A percentile compares a stretch with the other conserved stretches of the same genome.
Evolutionary conservation across 148 eudicot genomes (phyloP).

Genomic region (Rheum nobile): DNA sequence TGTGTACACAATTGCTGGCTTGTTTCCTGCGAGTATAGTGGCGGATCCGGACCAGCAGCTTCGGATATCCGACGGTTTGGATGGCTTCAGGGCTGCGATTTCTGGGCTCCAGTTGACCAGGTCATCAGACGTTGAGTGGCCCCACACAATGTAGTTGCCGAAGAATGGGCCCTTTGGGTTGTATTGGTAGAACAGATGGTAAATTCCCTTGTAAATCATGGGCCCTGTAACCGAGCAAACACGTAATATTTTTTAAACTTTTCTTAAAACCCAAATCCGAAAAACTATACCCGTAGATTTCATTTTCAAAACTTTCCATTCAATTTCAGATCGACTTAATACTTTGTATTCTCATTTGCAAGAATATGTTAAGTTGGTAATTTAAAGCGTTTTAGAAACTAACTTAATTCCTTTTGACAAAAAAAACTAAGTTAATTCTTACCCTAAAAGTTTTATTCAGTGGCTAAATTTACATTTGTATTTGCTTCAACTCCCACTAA

Average conservation of each 20-base stretch:
- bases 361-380: too few species aligned
- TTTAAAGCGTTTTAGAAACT: too few species aligned
- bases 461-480: too few species aligned
- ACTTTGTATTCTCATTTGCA: too few species aligned
- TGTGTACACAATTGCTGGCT: slow-evolving; percentile 38
- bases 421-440: too few species aligned
- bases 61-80: slow-evolving; percentile 25
- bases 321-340: too few species aligned
- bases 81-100: slow-evolving; percentile 26
- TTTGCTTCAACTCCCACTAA: too few species aligned
- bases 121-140: slow-evolving; percentile 48
- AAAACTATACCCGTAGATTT: too few species aligned
- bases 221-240: slow-evolving; percentile 23
- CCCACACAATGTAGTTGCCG: slow-evolving; percentile 39
- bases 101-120: slow-evolving; percentile 46
- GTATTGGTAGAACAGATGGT: too few species aligned
- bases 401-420: too few species aligned
- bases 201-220: slow-evolving; percentile 41
- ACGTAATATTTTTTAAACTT: background rate
- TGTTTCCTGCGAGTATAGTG: slow-evolving; percentile 29
- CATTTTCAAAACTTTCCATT: too few species aligned
- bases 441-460: too few species aligned
- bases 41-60: slow-evolving; percentile 57
- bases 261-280: background rate
- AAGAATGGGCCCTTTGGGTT: slow-evolving; percentile 20